Evolutionary conservation across 2,329 filamentous ascomycete species (phyloP), one percentile per base, ranked within the genome.

Genomic region (Tolypocladium ophioglossoides): DNA sequence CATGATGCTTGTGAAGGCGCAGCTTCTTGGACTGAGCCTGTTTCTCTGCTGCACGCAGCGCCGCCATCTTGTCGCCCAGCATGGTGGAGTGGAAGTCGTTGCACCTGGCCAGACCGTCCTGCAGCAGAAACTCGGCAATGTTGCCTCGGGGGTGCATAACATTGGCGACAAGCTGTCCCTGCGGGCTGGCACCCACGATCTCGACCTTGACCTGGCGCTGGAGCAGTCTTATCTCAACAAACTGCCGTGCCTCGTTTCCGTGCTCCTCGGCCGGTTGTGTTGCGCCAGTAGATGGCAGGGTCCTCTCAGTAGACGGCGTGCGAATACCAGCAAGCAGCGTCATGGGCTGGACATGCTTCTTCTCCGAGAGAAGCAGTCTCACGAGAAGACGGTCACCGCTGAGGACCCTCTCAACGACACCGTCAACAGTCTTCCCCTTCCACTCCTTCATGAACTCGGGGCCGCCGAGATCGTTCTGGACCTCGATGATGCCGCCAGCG

Each of bases 41-140:
- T 69, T 89, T 92, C 74, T 99, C 94, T 1, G 94, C 91, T 59
- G 88, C 83, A 58, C 94, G 84, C 55, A 97, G 82, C 55, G 80
- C 70, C 44, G 86, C 85, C 94, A 99, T 99, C 63, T 92, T 89
- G 51, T 83, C 76, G 47, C 94, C 94, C 12, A 99, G 81, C 74
- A 96, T 78, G 40, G 91, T 95, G 1, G 92, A 95, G 74, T 99
- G 94, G 72, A 94, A 91, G 71, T 99, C 94, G 59, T 91, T 91
- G 75, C 92, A 97, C 64, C 90, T 83, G 41, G 92, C 94, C 54
- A 97, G 78, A 63, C 94, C 94, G 52, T 91, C 89, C 63, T 92
- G 84, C 47, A 99, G 83, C 46, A 99, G 72, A 70, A 95, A 95
- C 60, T 89, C 89, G 58, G 91, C 90, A 68, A 99, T 95, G 71